Evolutionary conservation across 305 asterid species (phyloP).

Genomic region (Euphrasia arctica): DNA sequence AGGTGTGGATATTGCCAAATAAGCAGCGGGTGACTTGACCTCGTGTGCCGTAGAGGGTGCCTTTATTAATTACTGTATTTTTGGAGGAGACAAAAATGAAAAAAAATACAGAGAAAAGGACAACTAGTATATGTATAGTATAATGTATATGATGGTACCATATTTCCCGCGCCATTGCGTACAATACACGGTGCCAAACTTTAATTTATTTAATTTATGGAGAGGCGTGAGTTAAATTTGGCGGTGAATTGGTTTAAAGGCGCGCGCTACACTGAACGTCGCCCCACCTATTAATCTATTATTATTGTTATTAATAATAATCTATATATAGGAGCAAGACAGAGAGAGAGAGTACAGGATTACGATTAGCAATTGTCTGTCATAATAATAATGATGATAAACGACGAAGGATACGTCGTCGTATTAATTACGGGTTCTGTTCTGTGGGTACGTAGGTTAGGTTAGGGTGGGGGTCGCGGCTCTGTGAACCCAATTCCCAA

Average conservation of each 20-base stretch:
- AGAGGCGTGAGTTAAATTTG: too few species aligned
- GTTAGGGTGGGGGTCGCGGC: slow-evolving; percentile 6
- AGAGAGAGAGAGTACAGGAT: slow-evolving; percentile 31
- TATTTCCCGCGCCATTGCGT: slow-evolving; percentile 29
- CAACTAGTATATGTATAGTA: background rate
- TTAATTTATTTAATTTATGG: background rate
- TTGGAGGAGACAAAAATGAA: too few species aligned
- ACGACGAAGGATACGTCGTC: background rate
- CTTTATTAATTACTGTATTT: too few species aligned
- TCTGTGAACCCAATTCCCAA: slow-evolving; percentile 26
- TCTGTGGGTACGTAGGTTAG: background rate
- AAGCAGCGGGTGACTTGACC: slow-evolving; percentile 19
- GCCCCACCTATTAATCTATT: background rate
- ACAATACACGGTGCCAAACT: slow-evolving; percentile 20
- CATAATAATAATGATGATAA: too few species aligned
- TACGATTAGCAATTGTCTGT: slow-evolving; percentile 14
- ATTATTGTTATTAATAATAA: too few species aligned
- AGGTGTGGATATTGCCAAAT: slow-evolving; percentile 12
- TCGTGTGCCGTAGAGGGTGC: slow-evolving; percentile 9
- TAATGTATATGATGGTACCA: slow-evolving; percentile 14
- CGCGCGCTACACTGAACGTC: too few species aligned
- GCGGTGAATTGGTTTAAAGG: too few species aligned
- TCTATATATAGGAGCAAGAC: slow-evolving; percentile 4
- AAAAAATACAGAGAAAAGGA: slow-evolving; percentile 10
- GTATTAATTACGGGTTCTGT: slow-evolving; percentile 5